Conservation (phyloP, 352 stramenopile genomes). For the Phytopythium litorale region DNA sequence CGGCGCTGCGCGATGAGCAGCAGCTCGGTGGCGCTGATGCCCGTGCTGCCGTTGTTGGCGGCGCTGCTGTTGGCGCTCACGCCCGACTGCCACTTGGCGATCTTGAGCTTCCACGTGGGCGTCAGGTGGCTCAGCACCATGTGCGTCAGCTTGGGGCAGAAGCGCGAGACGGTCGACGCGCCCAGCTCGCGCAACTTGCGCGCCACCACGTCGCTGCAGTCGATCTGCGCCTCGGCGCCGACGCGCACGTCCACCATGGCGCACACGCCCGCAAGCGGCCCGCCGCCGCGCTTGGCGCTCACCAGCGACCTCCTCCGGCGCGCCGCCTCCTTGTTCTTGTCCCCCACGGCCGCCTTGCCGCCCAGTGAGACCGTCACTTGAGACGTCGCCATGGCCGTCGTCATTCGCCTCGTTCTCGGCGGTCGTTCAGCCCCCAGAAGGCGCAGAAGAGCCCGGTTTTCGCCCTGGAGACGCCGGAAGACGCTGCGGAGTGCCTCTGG, state of each 20-base stretch:
- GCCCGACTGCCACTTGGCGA: constrained; percentile 55
- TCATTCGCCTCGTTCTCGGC: background rate
- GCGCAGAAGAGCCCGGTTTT: too few relatives aligned
- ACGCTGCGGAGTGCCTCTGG: background rate
- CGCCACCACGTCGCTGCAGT: constrained; percentile 74
- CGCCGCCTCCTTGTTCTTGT: background rate
- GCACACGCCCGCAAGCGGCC: constrained; percentile 42
- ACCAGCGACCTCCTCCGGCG: background rate
- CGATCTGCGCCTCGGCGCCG: constrained; percentile 61
- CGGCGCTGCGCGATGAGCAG: constrained; percentile 8
- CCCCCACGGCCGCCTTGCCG: background rate
- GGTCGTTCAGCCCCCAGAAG: background rate
- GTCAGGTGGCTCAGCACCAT: constrained; percentile 75
- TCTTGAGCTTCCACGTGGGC: constrained; percentile 62
- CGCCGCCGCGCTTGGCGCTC: constrained; percentile 4
- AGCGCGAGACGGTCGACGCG: constrained; percentile 62
- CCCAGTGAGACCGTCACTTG: background rate
- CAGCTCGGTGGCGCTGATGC: constrained; percentile 1
- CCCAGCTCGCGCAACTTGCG: constrained; percentile 62
- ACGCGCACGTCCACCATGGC: constrained; percentile 78
- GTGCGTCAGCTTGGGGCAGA: constrained; percentile 66
- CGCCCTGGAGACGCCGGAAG: too few relatives aligned
- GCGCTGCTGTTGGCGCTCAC: constrained; percentile 25
- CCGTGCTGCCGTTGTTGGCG: constrained; percentile 10
- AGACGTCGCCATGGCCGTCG: background rate